Evolutionary conservation across 768 basidiomycete species (phyloP), one percentile per base, ranked within the genome.

Genomic region (Boletus rubroflammeus): DNA sequence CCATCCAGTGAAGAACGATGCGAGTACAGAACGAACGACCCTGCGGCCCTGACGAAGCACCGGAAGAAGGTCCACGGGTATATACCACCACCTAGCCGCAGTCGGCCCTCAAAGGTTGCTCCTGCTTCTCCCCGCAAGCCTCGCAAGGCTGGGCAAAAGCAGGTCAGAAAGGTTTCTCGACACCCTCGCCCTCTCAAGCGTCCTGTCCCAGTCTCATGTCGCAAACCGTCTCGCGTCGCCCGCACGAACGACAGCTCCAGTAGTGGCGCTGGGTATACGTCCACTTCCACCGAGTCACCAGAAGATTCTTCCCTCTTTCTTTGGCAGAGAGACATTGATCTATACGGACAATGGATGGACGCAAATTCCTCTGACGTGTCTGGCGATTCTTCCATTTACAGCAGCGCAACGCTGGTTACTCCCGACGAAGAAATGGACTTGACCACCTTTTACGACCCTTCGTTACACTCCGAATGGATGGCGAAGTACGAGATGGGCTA

Each of bases 1-100:
- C 21, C 39, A 28, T 7, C 28, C 6, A 7, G 6, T 6, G 53
- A 29, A 29, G 41, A 45, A 34, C 45, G 31, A 2, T 67, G 67
- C 38, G 35, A 40, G 0, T 67, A 59, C 47, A 55, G 39, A 47
- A 69, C 67, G 1, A 56, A 57, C 14, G 67, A 67, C 43, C 67
- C 67, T 1, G 63, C 65, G 0, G 56, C 61, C 13, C 41, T 67
- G 40, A 61, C 63, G 7, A 66, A 62, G 31, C 67, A 67, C 35
- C 65, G 67, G 2, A 69, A 64, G 44, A 50, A 31, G 15, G 15
- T 29, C 23, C 67, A 67, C 15, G 57, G 54, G 2, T 59, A 69
- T 38, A 32, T 61, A 13, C 67, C 59, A 15, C 56, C 21, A 50
- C 25, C 41, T 6, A 47, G 11, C 17, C 57, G 62, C 9, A 6